phyloP scores from a whole-genome alignment of 2,329 filamentous ascomycete genomes.

The Talaromyces albobiverticillius region DNA sequence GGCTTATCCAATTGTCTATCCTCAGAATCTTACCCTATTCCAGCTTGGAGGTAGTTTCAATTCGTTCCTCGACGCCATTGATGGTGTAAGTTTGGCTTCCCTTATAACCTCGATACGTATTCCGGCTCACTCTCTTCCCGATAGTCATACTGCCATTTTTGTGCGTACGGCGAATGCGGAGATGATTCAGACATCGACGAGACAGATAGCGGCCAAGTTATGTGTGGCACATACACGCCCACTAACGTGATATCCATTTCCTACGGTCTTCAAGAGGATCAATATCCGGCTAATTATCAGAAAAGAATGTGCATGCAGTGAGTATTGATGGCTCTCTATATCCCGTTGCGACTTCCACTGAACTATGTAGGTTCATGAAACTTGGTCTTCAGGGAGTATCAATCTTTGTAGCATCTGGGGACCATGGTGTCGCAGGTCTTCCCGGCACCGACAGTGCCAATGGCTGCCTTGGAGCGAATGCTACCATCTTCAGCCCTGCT shows the following conservation, averaged over 20 bases:
- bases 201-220: slow-evolving; percentile 42
- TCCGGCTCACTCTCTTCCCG: background rate
- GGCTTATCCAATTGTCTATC: slow-evolving; percentile 52
- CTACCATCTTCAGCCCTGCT: background rate
- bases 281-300: slow-evolving; percentile 55
- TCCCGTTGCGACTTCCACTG: background rate
- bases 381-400: slow-evolving; percentile 39
- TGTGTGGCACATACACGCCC: slow-evolving; percentile 33
- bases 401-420: slow-evolving; percentile 29
- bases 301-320: slow-evolving; percentile 41
- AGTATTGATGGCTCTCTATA: background rate
- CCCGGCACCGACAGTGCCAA: background rate
- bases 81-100: slow-evolving; percentile 32
- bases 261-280: slow-evolving; percentile 54
- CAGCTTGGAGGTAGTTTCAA: slow-evolving; percentile 43
- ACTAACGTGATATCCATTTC: slow-evolving; percentile 58
- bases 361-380: slow-evolving; percentile 8
- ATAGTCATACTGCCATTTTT: slow-evolving; percentile 50
- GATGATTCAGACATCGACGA: slow-evolving; percentile 48
- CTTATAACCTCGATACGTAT: slow-evolving; percentile 3
- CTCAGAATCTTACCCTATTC: slow-evolving; percentile 51
- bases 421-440: slow-evolving; percentile 19
- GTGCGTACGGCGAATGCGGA: slow-evolving; percentile 48
- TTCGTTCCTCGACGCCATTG: slow-evolving; percentile 52
- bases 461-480: background rate